Evolutionary conservation across 2,329 filamentous ascomycete genomes (phyloP).

Genomic region (Pseudogymnoascus sp.): DNA sequence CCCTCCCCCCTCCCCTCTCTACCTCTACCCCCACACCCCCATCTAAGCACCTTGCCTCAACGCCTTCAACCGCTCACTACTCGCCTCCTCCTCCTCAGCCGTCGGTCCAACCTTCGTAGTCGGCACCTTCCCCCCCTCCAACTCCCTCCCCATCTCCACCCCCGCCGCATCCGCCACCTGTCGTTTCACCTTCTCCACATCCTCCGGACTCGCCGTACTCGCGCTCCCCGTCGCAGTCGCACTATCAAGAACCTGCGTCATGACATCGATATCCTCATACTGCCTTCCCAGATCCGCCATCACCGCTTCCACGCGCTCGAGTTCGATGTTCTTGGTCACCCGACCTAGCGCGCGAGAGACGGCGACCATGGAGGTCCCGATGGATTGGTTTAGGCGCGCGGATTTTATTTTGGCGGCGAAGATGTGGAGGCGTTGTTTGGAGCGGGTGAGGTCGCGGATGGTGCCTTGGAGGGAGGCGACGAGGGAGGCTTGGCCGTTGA

Average conservation of each 20-base stretch:
- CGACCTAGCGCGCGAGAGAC: not conserved
- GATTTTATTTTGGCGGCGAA: constrained; percentile 5
- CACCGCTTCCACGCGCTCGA: constrained; percentile 32
- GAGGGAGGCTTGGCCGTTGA: constrained; percentile 5
- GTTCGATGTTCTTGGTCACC: not conserved
- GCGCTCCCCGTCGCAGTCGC: constrained; percentile 72
- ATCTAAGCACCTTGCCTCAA: constrained; percentile 29
- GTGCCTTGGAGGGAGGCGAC: constrained; percentile 6
- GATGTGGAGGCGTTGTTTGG: not conserved
- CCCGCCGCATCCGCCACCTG: constrained; percentile 85
- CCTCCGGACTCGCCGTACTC: constrained; percentile 67
- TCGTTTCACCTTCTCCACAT: constrained; percentile 75
- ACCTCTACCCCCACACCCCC: not conserved
- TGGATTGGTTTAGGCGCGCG: not conserved
- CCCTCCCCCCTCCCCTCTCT: not conserved
- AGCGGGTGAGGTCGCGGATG: not conserved
- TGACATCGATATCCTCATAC: constrained; percentile 42
- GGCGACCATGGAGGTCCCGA: not conserved
- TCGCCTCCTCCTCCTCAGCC: constrained; percentile 68
- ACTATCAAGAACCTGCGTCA: constrained; percentile 59
- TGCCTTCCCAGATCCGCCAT: constrained; percentile 58
- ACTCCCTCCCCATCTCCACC: constrained; percentile 69
- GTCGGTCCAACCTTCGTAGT: constrained; percentile 56
- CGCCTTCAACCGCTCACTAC: constrained; percentile 50
- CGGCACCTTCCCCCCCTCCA: constrained; percentile 51